Base-by-base conservation (phyloP, 2,329 filamentous ascomycete genomes). In the Penicillium sp. region DNA sequence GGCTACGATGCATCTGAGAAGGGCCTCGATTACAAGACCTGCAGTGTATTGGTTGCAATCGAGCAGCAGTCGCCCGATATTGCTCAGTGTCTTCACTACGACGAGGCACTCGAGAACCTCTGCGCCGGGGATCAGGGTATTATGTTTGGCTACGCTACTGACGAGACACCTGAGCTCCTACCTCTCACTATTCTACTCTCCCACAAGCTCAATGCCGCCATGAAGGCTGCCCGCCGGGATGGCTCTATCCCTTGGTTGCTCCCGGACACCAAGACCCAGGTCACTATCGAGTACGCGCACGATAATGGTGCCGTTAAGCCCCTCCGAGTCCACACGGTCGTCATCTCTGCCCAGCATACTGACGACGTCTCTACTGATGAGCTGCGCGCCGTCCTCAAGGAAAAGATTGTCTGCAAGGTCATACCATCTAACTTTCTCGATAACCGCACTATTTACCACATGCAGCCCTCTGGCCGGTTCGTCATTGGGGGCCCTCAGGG, bases 11-110 rank as follows among this genome's bases (percentile, higher is more conserved):
- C 90, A 81, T 98, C 94, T 58, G 85, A 86, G 74, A 99, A 99
- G 89, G 95, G 95, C 66, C 98, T 99, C 82, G 95, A 99, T 85
- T 96, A 97, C 92, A 98, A 98, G 90, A 99, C 95, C 71, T 94
- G 90, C 85, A 98, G 97, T 85, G 87, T 99, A 75, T 88, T 98
- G 72, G 93, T 98, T 73, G 95, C 94, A 82, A 97, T 99, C 80
- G 95, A 99, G 89, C 88, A 99, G 84, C 95, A 99, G 84, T 98
- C 94, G 62, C 91, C 94, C 75, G 95, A 99, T 81, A 99, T 99
- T 76, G 95, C 95, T 71, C 95, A 98, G 84, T 95, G 95, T 86
- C 91, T 99, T 58, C 92, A 98, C 86, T 96, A 96, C 81, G 95
- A 99, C 69, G 87, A 97, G 85, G 92, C 92, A 70, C 90, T 99